A percentile compares a stretch with the other conserved stretches of the same genome.
Conservation (phyloP, 1,284 basidiomycete species). For the Cutaneotrichosporon arboriforme region DNA sequence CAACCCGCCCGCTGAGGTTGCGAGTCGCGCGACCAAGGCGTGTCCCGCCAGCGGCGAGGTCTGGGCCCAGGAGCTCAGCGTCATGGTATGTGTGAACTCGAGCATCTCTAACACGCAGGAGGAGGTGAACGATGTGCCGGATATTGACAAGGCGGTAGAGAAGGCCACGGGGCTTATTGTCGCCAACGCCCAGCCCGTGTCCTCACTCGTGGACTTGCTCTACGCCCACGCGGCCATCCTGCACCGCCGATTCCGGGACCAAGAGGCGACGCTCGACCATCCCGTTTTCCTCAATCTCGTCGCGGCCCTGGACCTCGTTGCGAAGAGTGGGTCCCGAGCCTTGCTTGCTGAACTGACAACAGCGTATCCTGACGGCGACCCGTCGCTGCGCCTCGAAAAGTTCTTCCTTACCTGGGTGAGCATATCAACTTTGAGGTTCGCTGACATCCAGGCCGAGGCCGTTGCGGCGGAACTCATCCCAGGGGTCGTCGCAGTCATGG, state of each 20-base stretch:
- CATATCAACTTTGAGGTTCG: constrained; percentile 10
- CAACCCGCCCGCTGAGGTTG: constrained; percentile 58
- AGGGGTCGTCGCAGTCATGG: constrained; percentile 24
- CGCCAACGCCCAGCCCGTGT: constrained; percentile 7
- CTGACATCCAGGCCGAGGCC: constrained; percentile 28
- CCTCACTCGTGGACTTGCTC: constrained; percentile 16
- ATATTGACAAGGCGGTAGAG: constrained; percentile 8
- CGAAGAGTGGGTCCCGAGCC: constrained; percentile 45
- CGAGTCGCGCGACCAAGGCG: constrained; percentile 27
- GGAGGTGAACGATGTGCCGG: constrained; percentile 1
- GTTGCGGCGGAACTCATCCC: constrained; percentile 22
- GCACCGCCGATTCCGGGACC: constrained; percentile 10
- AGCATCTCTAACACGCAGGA: constrained; percentile 5
- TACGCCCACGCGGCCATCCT: constrained; percentile 13
- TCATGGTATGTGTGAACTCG: constrained; percentile 7
- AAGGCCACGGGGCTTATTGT: constrained; percentile 11
- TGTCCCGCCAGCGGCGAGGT: constrained; percentile 36
- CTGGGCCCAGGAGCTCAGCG: constrained; percentile 34
- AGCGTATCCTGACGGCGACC: constrained; percentile 54
- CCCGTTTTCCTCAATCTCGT: constrained; percentile 13
- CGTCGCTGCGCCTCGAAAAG: constrained; percentile 69
- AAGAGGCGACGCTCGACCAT: constrained; percentile 11
- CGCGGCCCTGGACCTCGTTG: constrained; percentile 23
- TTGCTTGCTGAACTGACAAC: neutral
- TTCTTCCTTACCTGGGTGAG: constrained; percentile 67